Base-by-base conservation (phyloP, 2,329 filamentous ascomycete genomes). In the Calonectria pteridis region DNA sequence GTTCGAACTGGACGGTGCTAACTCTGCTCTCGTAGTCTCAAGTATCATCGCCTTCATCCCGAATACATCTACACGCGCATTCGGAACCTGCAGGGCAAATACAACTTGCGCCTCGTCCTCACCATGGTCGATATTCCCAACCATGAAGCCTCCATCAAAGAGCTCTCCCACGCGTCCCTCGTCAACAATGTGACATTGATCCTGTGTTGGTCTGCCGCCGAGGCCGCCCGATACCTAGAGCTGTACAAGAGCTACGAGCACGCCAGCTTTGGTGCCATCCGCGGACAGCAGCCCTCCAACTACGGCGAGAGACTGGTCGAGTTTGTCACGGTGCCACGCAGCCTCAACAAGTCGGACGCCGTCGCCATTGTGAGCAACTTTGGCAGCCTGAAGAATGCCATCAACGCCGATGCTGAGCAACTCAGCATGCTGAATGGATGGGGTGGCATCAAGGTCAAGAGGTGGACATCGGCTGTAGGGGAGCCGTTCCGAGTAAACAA, bases 21-120 rank as follows among this genome's bases (percentile, higher is more conserved):
- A 77, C 40, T 2, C 26, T 11, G 0, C 35, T 23, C n/a, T 59
- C 46, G 5, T 70, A 89, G 95, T 62, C 90, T 99, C 69, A 99
- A 98, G 84, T 99, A 99, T 84, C 97, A 99, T 84, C 95, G 96
- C 33, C 89, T 99, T 67, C 97, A 99, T 82, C 97, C 97, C 0
- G 97, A 99, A 85, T 99, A 99, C 87, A 95, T 99, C 80, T 98
- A 98, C 87, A 95, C 94, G 29, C 94, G 97, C 71, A 97, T 99
- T 78, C 93, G 94, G 67, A 92, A 93, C 63, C 88, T 99, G 6
- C 94, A 94, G 66, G 94, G 94, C 65, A 95, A 94, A 85, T 98
- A 97, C 86, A 93, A 93, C 77, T 89, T 99, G 26, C 94, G 97
- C 62, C 89, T 99, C 67, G 86, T 99, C 33, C 89, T 99, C 63